Conservation (phyloP, 345 rosid species). For the Eutrema japonicum region DNA sequence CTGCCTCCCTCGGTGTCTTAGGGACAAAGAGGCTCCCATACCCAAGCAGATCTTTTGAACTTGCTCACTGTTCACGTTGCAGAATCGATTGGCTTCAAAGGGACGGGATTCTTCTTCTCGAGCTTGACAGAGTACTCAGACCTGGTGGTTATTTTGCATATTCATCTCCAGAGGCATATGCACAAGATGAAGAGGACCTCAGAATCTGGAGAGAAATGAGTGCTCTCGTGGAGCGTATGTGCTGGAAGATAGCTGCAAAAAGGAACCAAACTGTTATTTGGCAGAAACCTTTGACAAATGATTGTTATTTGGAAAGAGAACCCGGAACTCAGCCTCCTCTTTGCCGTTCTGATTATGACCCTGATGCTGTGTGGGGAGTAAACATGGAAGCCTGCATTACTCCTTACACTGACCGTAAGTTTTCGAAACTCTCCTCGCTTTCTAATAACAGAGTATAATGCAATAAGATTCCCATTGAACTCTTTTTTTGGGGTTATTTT, state of each 20-base stretch:
- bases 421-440: conserved; percentile 13
- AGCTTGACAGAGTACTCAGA: conserved; percentile 86
- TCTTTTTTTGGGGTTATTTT: conserved; percentile 26
- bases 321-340: conserved; percentile 82
- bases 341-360: conserved; percentile 77
- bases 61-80: conserved; percentile 94
- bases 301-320: conserved; percentile 74
- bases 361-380: conserved; percentile 82
- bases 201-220: conserved; percentile 93
- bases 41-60: conserved; percentile 96
- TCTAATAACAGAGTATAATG: not conserved
- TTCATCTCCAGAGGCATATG: conserved; percentile 97
- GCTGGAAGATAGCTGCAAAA: conserved; percentile 87
- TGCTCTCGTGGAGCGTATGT: conserved; percentile 87
- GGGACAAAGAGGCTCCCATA: conserved; percentile 94
- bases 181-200: conserved; percentile 90
- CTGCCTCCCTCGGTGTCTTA: conserved; percentile 91
- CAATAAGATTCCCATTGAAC: not conserved
- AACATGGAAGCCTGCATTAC: conserved; percentile 84
- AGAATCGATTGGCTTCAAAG: conserved; percentile 97
- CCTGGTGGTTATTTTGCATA: conserved; percentile 96
- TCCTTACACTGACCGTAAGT: conserved; percentile 79
- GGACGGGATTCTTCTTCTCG: conserved; percentile 88
- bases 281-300: conserved; percentile 84
- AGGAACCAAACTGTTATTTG: conserved; percentile 90